These are phyloP conservation scores for Falciphora oryzae DNA, from an alignment of 2,329 filamentous ascomycete species.

Conservation along the genomic window DNA sequence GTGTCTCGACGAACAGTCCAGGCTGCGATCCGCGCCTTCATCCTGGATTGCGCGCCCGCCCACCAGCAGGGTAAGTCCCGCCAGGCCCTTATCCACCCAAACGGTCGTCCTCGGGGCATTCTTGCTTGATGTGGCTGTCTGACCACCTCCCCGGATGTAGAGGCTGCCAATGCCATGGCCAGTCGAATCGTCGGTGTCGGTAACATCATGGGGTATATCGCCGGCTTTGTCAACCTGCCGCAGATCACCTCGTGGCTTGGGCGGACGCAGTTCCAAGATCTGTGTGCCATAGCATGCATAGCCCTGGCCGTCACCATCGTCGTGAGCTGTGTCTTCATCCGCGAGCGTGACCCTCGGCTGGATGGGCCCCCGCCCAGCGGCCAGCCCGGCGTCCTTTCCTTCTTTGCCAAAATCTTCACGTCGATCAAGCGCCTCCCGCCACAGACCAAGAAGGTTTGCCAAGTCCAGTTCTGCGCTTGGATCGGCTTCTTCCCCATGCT, in stretches of 20 bases:
- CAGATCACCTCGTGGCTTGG: conserved; percentile 73
- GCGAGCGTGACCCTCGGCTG: conserved; percentile 73
- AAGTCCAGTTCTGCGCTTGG: conserved; percentile 83
- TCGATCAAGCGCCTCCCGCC: conserved; percentile 75
- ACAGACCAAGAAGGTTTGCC: conserved; percentile 76
- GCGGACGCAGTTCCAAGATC: conserved; percentile 84
- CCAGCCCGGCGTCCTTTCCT: conserved; percentile 63
- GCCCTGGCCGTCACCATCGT: conserved; percentile 63
- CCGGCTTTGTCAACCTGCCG: conserved; percentile 77
- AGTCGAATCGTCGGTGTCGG: conserved; percentile 80
- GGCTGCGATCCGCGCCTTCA: conserved; percentile 85
- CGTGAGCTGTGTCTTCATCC: conserved; percentile 63
- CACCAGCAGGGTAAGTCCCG: conserved; percentile 65
- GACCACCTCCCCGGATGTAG: conserved; percentile 30
- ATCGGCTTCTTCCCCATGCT: conserved; percentile 94
- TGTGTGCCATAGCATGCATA: conserved; percentile 79
- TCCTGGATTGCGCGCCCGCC: conserved; percentile 85
- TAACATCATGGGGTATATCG: conserved; percentile 85
- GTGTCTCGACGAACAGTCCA: conserved; percentile 52
- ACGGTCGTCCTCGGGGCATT: neutral
- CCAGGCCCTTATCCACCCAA: neutral
- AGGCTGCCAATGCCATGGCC: conserved; percentile 90
- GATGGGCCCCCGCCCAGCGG: conserved; percentile 57
- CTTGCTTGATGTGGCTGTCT: neutral
- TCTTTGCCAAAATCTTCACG: conserved; percentile 72